A percentile compares a stretch with the other conserved stretches of the same genome.
Evolutionary conservation across 495 filamentous ascomycete species (phyloP).

Genomic region (Hyaloscypha hepaticicola): DNA sequence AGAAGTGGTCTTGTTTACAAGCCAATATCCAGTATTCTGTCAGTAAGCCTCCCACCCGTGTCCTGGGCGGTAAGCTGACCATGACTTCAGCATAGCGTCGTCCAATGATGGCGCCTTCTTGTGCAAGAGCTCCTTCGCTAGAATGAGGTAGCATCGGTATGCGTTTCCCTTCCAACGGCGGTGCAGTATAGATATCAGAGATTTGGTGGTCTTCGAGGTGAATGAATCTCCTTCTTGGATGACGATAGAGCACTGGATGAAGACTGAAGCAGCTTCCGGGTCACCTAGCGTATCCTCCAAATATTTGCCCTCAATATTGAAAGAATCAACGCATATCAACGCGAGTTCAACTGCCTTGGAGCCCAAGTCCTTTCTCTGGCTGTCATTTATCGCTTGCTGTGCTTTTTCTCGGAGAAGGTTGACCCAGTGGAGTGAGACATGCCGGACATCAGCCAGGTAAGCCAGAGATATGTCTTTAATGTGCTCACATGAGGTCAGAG

Average conservation of each 20-base stretch:
- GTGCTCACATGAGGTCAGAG: slow-evolving; percentile 28
- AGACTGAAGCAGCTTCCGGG: neutral
- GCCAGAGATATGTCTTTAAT: slow-evolving; percentile 21
- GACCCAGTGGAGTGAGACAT: slow-evolving; percentile 23
- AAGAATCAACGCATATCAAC: neutral
- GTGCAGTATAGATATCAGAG: neutral
- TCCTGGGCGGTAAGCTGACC: neutral
- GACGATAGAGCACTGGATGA: neutral
- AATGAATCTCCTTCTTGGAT: slow-evolving; percentile 2
- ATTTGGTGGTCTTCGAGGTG: neutral
- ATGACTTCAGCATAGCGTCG: neutral
- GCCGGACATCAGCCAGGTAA: slow-evolving; percentile 19
- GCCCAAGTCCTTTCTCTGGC: neutral
- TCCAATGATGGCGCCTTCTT: neutral
- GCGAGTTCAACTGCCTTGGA: neutral
- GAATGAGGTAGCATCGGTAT: neutral
- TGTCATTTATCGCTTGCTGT: neutral
- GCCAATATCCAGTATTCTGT: neutral
- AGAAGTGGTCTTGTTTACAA: neutral
- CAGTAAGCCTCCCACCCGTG: neutral
- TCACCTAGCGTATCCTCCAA: neutral
- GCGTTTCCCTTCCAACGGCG: slow-evolving; percentile 1
- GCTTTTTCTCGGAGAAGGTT: neutral
- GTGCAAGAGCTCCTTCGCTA: neutral
- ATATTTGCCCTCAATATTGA: neutral